Evolutionary conservation across 108 stramenopile species (phyloP), one percentile per base, ranked within the genome.

Genomic region (Skeletonema potamos): DNA sequence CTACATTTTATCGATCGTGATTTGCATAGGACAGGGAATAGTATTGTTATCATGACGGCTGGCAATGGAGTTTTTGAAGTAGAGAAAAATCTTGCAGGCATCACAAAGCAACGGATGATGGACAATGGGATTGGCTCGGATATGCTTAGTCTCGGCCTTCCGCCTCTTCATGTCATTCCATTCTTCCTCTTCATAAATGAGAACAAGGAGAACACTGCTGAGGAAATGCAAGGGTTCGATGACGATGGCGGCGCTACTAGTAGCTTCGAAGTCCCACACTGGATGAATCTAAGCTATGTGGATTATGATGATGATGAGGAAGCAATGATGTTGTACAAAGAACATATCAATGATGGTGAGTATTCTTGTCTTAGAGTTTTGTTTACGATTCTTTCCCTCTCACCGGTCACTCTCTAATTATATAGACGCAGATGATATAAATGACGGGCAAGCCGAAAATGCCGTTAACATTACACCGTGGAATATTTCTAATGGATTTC

Each of bases 31-130:
- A 96, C 96, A 6, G 99, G 99, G 6, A 97, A 99, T 51, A 89
- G 87, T 27, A 95, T 99, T 59, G 96, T 99, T 34, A 81, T 98
- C 24, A 85, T 99, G 18, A 87, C 96, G 4, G 81, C 98, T n/a
- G 97, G 97, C n/a, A 81, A 84, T 62, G 99, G 99, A 24, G 94
- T 98, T 18, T 96, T 94, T 81, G 89, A 93, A 65, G 95, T 96
- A 3, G 92, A 96, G 64, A 92, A 90, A 67, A 82, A 79, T 39
- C 88, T 97, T 54, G 91, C 97, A 26, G 75, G 82, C 22, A 98
- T 98, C 7, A 99, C 98, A n/a, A 98, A 97, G 73, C 98, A 98
- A 76, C 82, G 99, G 33, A 99, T 99, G 98, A 96, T 99, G 97
- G 99, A 99, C 82, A 93, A 96, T 76, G 99, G 97, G 9, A 97